phyloP scores from a whole-genome alignment of 306 rosid species.

The Datisca glomerata region DNA sequence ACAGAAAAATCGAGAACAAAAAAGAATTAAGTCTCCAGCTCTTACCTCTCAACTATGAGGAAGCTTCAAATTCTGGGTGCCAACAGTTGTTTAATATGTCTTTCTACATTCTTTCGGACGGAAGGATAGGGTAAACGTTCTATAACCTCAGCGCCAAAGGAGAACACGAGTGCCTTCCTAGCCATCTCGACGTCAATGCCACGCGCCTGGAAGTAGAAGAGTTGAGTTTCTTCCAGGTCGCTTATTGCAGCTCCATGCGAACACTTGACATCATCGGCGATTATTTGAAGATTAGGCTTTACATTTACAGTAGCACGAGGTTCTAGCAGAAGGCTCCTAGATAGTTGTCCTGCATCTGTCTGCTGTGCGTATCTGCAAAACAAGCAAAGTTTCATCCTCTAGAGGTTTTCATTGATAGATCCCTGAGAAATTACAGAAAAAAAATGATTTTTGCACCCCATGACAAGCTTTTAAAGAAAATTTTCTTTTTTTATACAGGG shows the following conservation, averaged over 20 bases:
- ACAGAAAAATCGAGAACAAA: too few species aligned
- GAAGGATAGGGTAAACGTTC: slow-evolving; percentile 51
- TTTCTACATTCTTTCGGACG: slow-evolving; percentile 38
- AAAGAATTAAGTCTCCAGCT: too few species aligned
- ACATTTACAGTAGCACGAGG: slow-evolving; percentile 88
- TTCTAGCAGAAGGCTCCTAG: slow-evolving; percentile 86
- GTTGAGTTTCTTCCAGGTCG: slow-evolving; percentile 80
- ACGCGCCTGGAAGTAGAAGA: slow-evolving; percentile 75
- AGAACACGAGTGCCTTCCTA: slow-evolving; percentile 62
- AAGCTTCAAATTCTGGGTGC: slow-evolving; percentile 29
- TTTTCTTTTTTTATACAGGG: too few species aligned
- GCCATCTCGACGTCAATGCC: slow-evolving; percentile 66
- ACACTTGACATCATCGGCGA: slow-evolving; percentile 87
- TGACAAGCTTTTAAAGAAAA: too few species aligned
- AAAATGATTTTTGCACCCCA: too few species aligned
- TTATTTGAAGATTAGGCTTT: slow-evolving; percentile 90
- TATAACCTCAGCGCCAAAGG: slow-evolving; percentile 81
- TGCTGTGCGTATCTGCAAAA: slow-evolving; percentile 73
- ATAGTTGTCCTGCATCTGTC: slow-evolving; percentile 92
- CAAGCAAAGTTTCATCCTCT: too few species aligned
- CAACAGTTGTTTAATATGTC: slow-evolving; percentile 44
- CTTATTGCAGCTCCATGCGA: slow-evolving; percentile 98
- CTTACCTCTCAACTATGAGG: slow-evolving; percentile 12
- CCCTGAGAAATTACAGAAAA: too few species aligned
- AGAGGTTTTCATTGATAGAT: too few species aligned